Evolutionary conservation across 176 grass and related monocot species (phyloP).

Genomic region (Calamus simplicifolius): DNA sequence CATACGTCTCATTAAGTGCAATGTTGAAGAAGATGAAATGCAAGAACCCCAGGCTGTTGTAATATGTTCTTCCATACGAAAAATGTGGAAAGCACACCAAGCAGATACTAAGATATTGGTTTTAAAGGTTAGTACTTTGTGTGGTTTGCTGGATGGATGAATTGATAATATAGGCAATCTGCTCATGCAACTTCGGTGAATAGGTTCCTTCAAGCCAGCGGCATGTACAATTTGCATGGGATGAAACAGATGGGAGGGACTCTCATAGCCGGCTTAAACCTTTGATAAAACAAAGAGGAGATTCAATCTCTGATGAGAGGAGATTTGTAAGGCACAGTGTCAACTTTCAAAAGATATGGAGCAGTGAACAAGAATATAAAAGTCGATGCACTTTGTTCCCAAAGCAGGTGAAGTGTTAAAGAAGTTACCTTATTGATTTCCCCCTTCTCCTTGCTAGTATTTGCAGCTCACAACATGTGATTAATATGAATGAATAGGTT

Average conservation of each 20-base stretch:
- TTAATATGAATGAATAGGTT: constrained; percentile 43
- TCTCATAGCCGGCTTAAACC: constrained; percentile 46
- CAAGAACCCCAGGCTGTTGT: constrained; percentile 58
- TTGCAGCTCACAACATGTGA: not conserved
- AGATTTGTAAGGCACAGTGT: constrained; percentile 48
- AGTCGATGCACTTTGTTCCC: constrained; percentile 85
- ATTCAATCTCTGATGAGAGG: constrained; percentile 46
- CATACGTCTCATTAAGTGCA: constrained; percentile 73
- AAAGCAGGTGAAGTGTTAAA: constrained; percentile 56
- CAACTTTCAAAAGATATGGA: constrained; percentile 90
- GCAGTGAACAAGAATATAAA: constrained; percentile 69
- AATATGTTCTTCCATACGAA: constrained; percentile 78
- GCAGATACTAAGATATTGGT: constrained; percentile 50
- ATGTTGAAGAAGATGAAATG: constrained; percentile 38
- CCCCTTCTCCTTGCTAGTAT: not conserved
- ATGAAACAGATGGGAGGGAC: constrained; percentile 54
- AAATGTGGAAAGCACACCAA: constrained; percentile 80
- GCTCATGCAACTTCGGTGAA: constrained; percentile 2
- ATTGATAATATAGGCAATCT: too few relatives aligned
- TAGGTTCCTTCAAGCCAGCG: constrained; percentile 79
- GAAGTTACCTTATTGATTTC: constrained; percentile 11
- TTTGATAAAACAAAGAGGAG: constrained; percentile 70
- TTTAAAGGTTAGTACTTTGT: constrained; percentile 44
- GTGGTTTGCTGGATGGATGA: too few relatives aligned
- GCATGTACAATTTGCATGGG: constrained; percentile 55